A percentile compares a stretch with the other conserved stretches of the same genome.
These are phyloP conservation scores for Corniculantispora saksenae DNA, from an alignment of 2,329 filamentous ascomycete genomes.

Conservation along the genomic window DNA sequence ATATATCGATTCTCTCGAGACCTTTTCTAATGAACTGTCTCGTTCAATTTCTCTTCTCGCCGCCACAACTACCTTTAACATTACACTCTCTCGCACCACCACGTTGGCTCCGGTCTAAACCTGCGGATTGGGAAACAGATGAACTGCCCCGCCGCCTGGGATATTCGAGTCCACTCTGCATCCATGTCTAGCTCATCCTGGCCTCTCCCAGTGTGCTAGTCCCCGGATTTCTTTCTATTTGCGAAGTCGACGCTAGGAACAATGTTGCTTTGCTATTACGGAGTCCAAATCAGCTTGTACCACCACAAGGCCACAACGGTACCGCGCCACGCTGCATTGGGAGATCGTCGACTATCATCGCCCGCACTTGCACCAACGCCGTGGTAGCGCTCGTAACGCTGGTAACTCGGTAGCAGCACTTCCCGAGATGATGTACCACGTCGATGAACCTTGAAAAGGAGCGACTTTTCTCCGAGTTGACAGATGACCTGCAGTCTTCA, in stretches of 20 bases:
- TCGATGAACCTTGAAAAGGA: neutral
- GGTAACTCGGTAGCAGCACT: neutral
- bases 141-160: constrained; percentile 11
- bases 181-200: constrained; percentile 2
- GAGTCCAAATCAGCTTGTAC: neutral
- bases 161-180: constrained; percentile 2
- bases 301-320: neutral
- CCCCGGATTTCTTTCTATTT: constrained; percentile 8
- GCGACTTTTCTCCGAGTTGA: neutral
- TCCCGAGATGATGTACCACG: neutral
- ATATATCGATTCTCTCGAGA: neutral
- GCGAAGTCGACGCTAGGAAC: neutral
- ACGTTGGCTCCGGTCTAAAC: neutral
- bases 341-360: neutral
- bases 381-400: neutral
- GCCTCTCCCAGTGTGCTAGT: constrained; percentile 2
- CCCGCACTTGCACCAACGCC: neutral
- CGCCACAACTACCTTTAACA: constrained; percentile 1
- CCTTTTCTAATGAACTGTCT: constrained; percentile 1
- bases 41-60: constrained; percentile 7
- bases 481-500: neutral
- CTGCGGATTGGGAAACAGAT: constrained; percentile 5
- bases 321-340: constrained; percentile 3
- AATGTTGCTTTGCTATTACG: neutral
- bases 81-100: neutral